Evolutionary conservation across 805 yeast genomes (phyloP).

Genomic region (Clavispora carvajalis): DNA sequence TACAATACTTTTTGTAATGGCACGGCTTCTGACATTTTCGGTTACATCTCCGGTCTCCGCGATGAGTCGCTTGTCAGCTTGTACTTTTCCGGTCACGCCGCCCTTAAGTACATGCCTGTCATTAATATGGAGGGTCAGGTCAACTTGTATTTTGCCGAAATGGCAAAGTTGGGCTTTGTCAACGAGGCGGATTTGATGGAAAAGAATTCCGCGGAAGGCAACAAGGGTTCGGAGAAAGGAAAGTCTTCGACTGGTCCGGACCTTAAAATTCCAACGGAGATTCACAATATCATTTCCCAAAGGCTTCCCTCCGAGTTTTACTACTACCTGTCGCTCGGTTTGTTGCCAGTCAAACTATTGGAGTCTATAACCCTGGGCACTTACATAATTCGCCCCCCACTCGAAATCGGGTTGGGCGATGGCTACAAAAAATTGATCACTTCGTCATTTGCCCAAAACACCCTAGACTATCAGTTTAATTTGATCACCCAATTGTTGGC

Average conservation of each 20-base stretch:
- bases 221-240: constrained; percentile 5
- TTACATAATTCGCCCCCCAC: constrained; percentile 57
- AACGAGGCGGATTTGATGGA: constrained; percentile 15
- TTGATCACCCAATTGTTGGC: constrained; percentile 67
- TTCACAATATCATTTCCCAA: constrained; percentile 77
- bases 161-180: constrained; percentile 28
- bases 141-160: constrained; percentile 47
- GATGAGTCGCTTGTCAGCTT: constrained; percentile 42
- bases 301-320: constrained; percentile 81
- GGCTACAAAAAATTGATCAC: constrained; percentile 55
- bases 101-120: constrained; percentile 70
- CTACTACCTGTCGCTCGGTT: constrained; percentile 76
- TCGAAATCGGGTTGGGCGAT: constrained; percentile 55
- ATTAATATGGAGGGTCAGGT: constrained; percentile 64
- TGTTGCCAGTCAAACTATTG: constrained; percentile 57
- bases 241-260: not conserved
- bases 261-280: constrained; percentile 61
- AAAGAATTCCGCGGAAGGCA: constrained; percentile 2
- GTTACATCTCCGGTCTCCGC: constrained; percentile 42
- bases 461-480: constrained; percentile 60
- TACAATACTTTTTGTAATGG: constrained; percentile 24
- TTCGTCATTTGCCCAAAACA: constrained; percentile 38
- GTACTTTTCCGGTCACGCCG: constrained; percentile 64
- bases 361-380: constrained; percentile 64
- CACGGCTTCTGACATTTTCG: constrained; percentile 31